Conservation (phyloP, 495 filamentous ascomycete species). For the Penicillium nucicola region DNA sequence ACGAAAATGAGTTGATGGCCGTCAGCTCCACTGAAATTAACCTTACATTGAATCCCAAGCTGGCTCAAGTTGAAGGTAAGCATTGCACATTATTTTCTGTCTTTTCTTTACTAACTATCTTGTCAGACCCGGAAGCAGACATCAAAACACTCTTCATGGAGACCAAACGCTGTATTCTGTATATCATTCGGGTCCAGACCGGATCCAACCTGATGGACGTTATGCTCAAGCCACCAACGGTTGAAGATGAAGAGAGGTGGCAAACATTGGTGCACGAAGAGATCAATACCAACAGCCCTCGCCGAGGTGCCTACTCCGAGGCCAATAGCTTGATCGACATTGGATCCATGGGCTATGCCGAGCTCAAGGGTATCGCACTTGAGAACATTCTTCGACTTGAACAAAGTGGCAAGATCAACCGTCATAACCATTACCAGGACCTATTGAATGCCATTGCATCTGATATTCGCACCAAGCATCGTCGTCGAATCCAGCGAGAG, state of each 20-base stretch:
- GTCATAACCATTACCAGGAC: constrained; percentile 94
- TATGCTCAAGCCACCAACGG: constrained; percentile 80
- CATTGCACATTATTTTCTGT: background rate
- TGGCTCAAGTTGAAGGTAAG: constrained; percentile 78
- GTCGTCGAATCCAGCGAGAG: constrained; percentile 82
- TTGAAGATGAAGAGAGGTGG: constrained; percentile 90
- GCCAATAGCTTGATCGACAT: constrained; percentile 82
- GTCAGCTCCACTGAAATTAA: constrained; percentile 88
- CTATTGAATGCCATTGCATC: constrained; percentile 93
- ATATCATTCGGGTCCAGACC: constrained; percentile 94
- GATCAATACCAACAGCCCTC: constrained; percentile 62
- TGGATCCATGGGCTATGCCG: constrained; percentile 82
- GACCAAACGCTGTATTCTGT: constrained; percentile 94
- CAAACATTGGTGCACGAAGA: constrained; percentile 79
- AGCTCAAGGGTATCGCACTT: constrained; percentile 86
- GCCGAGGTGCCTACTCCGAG: constrained; percentile 85
- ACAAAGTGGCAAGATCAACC: constrained; percentile 75
- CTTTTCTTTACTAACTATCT: constrained; percentile 2
- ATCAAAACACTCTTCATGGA: constrained; percentile 94
- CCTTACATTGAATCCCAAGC: constrained; percentile 85
- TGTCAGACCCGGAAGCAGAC: constrained; percentile 78
- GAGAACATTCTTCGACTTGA: constrained; percentile 94
- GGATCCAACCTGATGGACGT: constrained; percentile 93
- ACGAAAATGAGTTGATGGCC: constrained; percentile 86
- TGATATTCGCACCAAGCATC: constrained; percentile 96